A percentile compares a stretch with the other conserved stretches of the same genome.
Conservation (phyloP, 1,284 basidiomycete species). For the Trametes pubescens region DNA sequence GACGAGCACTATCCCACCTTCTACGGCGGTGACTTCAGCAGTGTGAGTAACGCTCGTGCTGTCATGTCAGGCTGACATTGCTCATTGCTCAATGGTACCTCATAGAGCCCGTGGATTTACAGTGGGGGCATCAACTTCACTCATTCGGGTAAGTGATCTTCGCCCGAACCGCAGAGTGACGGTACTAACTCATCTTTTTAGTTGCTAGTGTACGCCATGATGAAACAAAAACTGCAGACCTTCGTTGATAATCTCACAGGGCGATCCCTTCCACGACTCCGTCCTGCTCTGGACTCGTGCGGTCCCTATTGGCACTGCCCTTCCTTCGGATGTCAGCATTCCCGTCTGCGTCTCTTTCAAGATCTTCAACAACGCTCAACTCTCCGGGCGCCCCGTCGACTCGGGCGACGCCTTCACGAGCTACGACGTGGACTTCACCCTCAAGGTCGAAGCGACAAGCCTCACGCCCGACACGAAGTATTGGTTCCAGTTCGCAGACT, state of each 20-base stretch:
- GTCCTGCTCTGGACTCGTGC: constrained; percentile 72
- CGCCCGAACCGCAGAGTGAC: neutral
- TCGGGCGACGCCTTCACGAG: constrained; percentile 64
- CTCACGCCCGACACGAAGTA: constrained; percentile 65
- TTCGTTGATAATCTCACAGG: constrained; percentile 43
- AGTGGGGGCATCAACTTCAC: constrained; percentile 64
- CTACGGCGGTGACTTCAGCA: constrained; percentile 60
- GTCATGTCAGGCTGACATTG: too few relatives aligned
- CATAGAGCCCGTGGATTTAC: constrained; percentile 60
- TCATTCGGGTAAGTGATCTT: constrained; percentile 52
- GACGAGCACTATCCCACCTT: constrained; percentile 65
- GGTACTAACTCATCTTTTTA: constrained; percentile 23
- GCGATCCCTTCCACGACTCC: constrained; percentile 68
- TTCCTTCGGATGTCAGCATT: constrained; percentile 57
- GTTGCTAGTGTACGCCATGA: constrained; percentile 46
- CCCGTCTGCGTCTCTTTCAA: constrained; percentile 67
- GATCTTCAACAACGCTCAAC: constrained; percentile 48
- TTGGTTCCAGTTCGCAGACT: constrained; percentile 68
- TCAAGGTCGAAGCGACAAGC: constrained; percentile 68
- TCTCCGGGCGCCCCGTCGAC: constrained; percentile 52
- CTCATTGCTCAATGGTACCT: too few relatives aligned
- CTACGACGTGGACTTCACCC: constrained; percentile 70
- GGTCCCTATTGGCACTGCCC: constrained; percentile 46
- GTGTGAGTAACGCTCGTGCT: constrained; percentile 44
- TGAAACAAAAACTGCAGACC: neutral